Conservation (phyloP, 1,139 yeast species). For the Pichia sp. region DNA sequence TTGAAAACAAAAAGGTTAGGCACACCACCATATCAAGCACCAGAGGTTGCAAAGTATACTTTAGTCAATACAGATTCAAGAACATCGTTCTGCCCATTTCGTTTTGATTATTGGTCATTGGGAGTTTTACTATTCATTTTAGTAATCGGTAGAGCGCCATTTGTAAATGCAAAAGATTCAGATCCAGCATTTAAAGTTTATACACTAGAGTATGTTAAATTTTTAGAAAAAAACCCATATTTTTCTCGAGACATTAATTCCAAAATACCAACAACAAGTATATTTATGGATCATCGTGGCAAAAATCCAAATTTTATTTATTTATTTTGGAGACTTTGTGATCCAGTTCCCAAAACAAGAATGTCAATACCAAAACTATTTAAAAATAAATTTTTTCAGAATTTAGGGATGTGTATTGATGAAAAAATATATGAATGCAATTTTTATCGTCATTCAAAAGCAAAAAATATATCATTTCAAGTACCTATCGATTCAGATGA, state of each 20-base stretch:
- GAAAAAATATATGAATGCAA: slow-evolving; percentile 46
- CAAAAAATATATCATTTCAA: slow-evolving; percentile 7
- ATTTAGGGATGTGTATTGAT: slow-evolving; percentile 54
- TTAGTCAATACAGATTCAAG: slow-evolving; percentile 30
- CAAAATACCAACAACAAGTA: slow-evolving; percentile 22
- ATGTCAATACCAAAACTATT: slow-evolving; percentile 50
- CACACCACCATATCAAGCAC: slow-evolving; percentile 76
- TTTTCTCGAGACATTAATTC: slow-evolving; percentile 15
- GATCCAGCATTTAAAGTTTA: slow-evolving; percentile 58
- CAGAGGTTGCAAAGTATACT: slow-evolving; percentile 58
- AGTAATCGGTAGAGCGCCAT: slow-evolving; percentile 56
- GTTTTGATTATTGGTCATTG: slow-evolving; percentile 67
- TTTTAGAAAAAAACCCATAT: slow-evolving; percentile 22
- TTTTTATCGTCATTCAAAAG: slow-evolving; percentile 16
- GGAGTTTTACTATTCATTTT: slow-evolving; percentile 62
- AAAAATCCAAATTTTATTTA: slow-evolving; percentile 50
- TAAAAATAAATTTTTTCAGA: slow-evolving; percentile 56
- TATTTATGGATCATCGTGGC: slow-evolving; percentile 55
- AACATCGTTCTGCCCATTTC: slow-evolving; percentile 56
- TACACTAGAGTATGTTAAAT: slow-evolving; percentile 46
- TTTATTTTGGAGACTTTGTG: slow-evolving; percentile 71
- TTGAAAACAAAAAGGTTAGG: slow-evolving; percentile 52
- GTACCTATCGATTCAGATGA: slow-evolving; percentile 8
- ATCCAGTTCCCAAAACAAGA: slow-evolving; percentile 49
- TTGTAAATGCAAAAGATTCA: slow-evolving; percentile 41